A percentile compares a stretch with the other conserved stretches of the same genome.
Conservation (phyloP, 768 basidiomycete genomes). For the Leucocoprinus sp. region DNA sequence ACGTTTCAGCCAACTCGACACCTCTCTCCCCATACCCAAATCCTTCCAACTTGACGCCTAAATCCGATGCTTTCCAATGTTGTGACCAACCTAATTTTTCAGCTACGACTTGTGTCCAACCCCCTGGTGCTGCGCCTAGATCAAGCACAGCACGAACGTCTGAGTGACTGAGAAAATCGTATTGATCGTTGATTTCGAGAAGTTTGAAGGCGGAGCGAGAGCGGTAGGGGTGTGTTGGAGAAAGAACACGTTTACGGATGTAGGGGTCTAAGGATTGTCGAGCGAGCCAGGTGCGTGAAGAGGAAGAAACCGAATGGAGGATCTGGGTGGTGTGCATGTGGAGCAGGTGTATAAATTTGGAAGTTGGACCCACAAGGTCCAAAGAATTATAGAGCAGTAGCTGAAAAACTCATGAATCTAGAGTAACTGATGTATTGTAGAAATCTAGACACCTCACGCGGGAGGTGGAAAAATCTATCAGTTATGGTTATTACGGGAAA, state of each 20-base stretch:
- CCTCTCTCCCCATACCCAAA: slow-evolving; percentile 1
- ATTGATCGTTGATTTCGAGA: slow-evolving; percentile 61
- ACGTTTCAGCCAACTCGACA: neutral
- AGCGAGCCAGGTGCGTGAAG: slow-evolving; percentile 43
- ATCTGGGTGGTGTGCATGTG: slow-evolving; percentile 3
- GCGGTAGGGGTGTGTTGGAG: slow-evolving; percentile 44
- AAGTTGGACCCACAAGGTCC: too few relatives aligned
- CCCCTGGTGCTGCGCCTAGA: slow-evolving; percentile 88
- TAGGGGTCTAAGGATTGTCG: slow-evolving; percentile 68
- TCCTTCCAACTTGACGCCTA: slow-evolving; percentile 12
- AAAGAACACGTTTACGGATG: slow-evolving; percentile 35
- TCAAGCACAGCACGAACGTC: slow-evolving; percentile 68
- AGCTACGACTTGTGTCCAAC: slow-evolving; percentile 86
- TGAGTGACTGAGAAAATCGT: slow-evolving; percentile 41
- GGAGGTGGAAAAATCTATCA: too few relatives aligned
- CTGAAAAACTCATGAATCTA: too few relatives aligned
- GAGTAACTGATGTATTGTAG: too few relatives aligned
- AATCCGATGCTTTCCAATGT: neutral
- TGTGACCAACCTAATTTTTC: slow-evolving; percentile 47
- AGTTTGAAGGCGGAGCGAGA: slow-evolving; percentile 92
- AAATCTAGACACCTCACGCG: too few relatives aligned
- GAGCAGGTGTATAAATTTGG: too few relatives aligned
- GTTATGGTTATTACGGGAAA: too few relatives aligned
- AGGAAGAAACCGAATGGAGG: slow-evolving; percentile 2
- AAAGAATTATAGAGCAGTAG: too few relatives aligned